Base-by-base conservation (phyloP, 371 early-diverging fungal genomes). In the Blastocladiella emersonii region DNA sequence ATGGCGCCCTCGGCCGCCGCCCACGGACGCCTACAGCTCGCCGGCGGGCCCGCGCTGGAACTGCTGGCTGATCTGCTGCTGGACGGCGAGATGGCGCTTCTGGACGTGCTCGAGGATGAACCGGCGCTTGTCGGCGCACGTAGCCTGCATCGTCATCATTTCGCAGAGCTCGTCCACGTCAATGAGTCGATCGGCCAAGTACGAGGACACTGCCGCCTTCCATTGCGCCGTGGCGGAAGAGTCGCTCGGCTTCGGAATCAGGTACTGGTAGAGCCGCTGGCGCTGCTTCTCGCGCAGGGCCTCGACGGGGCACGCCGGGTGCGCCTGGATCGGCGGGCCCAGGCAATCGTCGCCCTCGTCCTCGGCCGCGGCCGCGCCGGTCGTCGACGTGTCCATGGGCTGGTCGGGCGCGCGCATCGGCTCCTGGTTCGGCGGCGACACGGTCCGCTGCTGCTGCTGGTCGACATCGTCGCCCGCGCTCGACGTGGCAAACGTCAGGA, bases 121-220 rank as follows among this genome's bases (percentile, higher is more conserved):
- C 13, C 37, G 34, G 13, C 35, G 34, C 59, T 59, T 59, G 27
- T n/a, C 59, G 12, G 12, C 37, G 32, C 59, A 59, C 15, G 59
- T 59, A 1, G 59, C 59, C n/a, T 37, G 13, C 36, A 59, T 32
- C 15, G 59, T 59, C 59, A 59, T 59, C 37, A 43, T 13, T 27
- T 59, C 59, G 21, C 59, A 59, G 30, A 59, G 32, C 37, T 59
- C 59, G 27, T 59, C 59, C 5, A 59, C 37, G 35, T 37, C 37
- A 41, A 59, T 41, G 25, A 59, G 21, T 17, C 30, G 19, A 12
- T 37, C 59, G 25, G 8, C 37, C 17, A 59, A 4, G 37, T 59
- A 59, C 27, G 27, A 7, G 37, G 37, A 25, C 1, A 59, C 59
- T 1, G 37, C 27, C 13, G 15, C 15, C 21, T 59, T 59, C 59